Conservation (phyloP, 805 yeast genomes). For the Sugiyamaella smithiae region DNA sequence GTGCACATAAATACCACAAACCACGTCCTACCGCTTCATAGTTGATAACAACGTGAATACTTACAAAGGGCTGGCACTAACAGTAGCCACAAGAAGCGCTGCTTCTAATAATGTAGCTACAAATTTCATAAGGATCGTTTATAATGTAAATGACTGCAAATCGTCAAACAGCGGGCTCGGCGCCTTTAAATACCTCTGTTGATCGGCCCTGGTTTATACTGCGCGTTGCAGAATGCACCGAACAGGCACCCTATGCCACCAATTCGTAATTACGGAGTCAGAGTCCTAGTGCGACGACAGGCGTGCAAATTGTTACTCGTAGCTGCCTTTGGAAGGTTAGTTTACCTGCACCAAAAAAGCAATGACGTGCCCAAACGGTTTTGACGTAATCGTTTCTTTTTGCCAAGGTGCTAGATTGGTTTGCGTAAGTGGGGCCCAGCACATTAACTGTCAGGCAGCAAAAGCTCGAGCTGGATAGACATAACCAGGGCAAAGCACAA, state of each 20-base stretch:
- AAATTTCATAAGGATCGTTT: neutral
- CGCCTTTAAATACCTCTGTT: neutral
- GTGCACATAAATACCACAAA: no score
- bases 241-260: neutral
- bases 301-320: neutral
- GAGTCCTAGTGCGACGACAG: neutral
- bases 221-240: neutral
- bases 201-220: neutral
- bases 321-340: neutral
- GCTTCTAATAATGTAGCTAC: neutral
- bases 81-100: neutral
- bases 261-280: neutral
- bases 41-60: no score
- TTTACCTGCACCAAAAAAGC: no score
- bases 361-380: neutral
- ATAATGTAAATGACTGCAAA: neutral
- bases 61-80: neutral
- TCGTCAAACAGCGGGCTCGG: neutral
- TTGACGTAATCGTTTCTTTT: conserved; percentile 4
- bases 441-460: neutral
- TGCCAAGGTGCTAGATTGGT: no score
- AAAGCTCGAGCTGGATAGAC: no score
- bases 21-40: no score
- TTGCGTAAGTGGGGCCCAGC: conserved; percentile 2
- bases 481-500: no score